Base-by-base conservation (phyloP, 306 rosid genomes). In the Cucurbita maxima region DNA sequence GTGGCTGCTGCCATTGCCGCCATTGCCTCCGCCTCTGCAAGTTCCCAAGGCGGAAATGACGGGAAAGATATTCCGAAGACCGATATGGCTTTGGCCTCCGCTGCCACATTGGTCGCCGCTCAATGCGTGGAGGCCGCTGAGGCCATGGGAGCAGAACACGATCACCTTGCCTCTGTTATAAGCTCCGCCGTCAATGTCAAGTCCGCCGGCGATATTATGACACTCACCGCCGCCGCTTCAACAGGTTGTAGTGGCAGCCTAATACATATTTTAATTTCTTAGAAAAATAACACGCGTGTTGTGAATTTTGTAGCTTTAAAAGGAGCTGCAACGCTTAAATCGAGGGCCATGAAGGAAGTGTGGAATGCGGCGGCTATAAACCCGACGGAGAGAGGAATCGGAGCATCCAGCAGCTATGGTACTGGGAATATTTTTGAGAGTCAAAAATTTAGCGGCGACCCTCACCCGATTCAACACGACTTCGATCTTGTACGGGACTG, bases 101-200 rank as follows among this genome's bases (percentile, higher is more conserved):
- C 99, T 0, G 97, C 99, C 0, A 95, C 97, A 0, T 54, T 95
- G 44, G 97, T 95, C 0, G 99, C 99, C 0, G 96, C 99, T 4
- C 99, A 95, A 63, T 95, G 99, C 11, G 97, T 91, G 1, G 99
- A 95, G 83, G 91, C 90, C 0, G 99, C 99, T 0, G 99, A 95
- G 77, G 92, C 92, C 0, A 48, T 95, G 86, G 99, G 99, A 0
- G 99, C 96, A 0, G 97, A 95, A 55, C 87, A 97, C 0, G 97
- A 95, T 5, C 96, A 95, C 73, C 96, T 91, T 0, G 83, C 96
- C 0, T 63, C 96, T 1, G 96, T 91, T 15, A 88, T 95, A 9
- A 81, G 87, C 85, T 95, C 99, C 0, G 97, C 99, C 44, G 99
- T 95, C 30, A 95, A 89, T 25, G 96, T 95, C 11, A 84, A 95